Base-by-base conservation (phyloP, 164 flowering plant genomes). In the Macadamia tetraphylla region DNA sequence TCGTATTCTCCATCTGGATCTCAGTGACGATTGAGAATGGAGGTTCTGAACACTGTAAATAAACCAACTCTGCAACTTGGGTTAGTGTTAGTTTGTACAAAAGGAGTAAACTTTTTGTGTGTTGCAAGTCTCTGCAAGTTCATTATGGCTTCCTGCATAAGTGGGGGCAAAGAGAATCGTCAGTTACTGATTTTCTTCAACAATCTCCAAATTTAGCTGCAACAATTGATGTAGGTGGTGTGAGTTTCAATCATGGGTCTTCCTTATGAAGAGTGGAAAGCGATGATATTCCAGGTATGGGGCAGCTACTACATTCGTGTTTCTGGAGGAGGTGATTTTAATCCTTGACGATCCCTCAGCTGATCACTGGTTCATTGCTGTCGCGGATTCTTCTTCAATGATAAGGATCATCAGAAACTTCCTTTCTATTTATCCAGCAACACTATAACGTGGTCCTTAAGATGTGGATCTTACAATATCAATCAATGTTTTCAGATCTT, bases 1-100 rank as follows among this genome's bases (percentile, higher is more conserved):
- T 64, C 93, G 98, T 73, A 94, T 94, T 67, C 92, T 94, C 67
- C 90, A 94, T 74, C 89, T 94, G 52, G 91, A 94, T 63, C 58
- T 74, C 17, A 66, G 81, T 76, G 84, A 87, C 81, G 91, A 88
- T 46, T 75, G 75, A 67, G 70, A 52, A 44, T 17, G 73, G 75
- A 75, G 59, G 74, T 69, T 44, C 32, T n/a, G 29, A 76, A 67
- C 72, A 70, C 72, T 83, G 89, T 85, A 86, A 67, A 84, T 87
- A 84, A 59, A 62, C 55, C 32, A 70, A 46, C 42, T 75, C 17
- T 71, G 72, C 58, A 23, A 64, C 65, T 51, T 63, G 69, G 74
- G 70, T 73, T 74, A 67, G 72, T 64, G 62, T 76, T 71, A 67
- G 83, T 31, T 68, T 86, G 85, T 87, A 76, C 75, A 82, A 84